Conservation (phyloP, 495 filamentous ascomycete genomes). For the Extremus antarcticus region DNA sequence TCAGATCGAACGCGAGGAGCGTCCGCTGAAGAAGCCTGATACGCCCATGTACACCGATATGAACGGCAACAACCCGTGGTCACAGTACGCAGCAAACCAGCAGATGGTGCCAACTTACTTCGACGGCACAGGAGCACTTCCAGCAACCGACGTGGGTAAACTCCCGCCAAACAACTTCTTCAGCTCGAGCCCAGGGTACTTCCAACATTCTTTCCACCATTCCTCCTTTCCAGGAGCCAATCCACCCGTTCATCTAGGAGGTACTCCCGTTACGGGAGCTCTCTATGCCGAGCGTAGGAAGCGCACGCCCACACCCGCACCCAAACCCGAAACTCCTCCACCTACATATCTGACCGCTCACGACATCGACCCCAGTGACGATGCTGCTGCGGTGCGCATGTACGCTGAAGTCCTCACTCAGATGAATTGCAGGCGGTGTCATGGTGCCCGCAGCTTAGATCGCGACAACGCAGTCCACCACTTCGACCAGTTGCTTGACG, state of each 20-base stretch:
- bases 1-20: constrained; percentile 3
- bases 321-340: background rate
- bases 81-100: too few species aligned
- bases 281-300: background rate
- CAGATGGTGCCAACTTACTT: background rate
- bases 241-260: too few species aligned
- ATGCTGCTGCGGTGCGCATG: background rate
- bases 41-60: background rate
- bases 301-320: background rate
- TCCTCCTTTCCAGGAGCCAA: too few species aligned
- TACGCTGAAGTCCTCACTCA: background rate
- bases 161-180: background rate
- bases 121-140: too few species aligned
- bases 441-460: background rate
- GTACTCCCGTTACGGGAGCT: too few species aligned
- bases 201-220: background rate
- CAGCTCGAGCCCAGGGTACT: background rate
- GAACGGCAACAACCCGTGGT: too few species aligned
- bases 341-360: background rate
- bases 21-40: background rate
- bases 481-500: background rate
- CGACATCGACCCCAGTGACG: background rate
- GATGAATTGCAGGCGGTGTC: background rate
- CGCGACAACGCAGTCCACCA: background rate
- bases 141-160: too few species aligned